Conservation (phyloP, 257 asterid species). For the Euphrasia confusa region DNA sequence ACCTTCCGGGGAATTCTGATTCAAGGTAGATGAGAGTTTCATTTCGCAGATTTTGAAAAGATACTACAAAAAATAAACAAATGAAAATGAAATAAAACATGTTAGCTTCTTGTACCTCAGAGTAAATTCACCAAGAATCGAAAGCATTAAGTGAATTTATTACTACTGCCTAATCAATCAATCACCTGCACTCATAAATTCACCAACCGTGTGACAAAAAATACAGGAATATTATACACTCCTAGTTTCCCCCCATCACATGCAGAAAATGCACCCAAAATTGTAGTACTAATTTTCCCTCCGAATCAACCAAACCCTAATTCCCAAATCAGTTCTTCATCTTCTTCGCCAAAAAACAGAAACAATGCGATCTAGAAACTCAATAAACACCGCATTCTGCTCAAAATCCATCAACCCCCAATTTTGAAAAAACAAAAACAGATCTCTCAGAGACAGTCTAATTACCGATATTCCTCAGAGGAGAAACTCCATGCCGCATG, state of each 20-base stretch:
- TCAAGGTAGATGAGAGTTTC: slow-evolving; percentile 49
- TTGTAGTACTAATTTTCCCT: not conserved
- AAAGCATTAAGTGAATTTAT: slow-evolving; percentile 27
- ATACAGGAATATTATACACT: not conserved
- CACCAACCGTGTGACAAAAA: slow-evolving; percentile 14
- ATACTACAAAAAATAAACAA: slow-evolving; percentile 11
- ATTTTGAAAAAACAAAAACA: not conserved
- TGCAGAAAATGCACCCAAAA: slow-evolving; percentile 20
- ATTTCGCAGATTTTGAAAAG: slow-evolving; percentile 38
- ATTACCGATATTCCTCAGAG: not conserved
- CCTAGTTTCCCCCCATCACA: slow-evolving; percentile 15
- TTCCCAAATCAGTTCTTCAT: slow-evolving; percentile 27
- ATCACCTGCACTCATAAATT: slow-evolving; percentile 19
- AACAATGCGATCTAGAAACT: slow-evolving; percentile 19
- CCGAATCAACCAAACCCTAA: slow-evolving; percentile 40
- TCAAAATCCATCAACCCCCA: slow-evolving; percentile 11
- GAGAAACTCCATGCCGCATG: not conserved
- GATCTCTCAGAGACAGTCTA: slow-evolving; percentile 33
- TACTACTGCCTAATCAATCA: not conserved
- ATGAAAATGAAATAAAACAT: slow-evolving; percentile 24
- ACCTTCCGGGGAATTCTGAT: slow-evolving; percentile 70
- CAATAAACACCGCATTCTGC: slow-evolving; percentile 24
- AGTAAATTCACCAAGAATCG: slow-evolving; percentile 27
- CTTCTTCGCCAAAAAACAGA: slow-evolving; percentile 16
- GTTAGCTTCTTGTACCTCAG: slow-evolving; percentile 25